phyloP scores from a whole-genome alignment of 306 rosid species.

The Malus asiatica region DNA sequence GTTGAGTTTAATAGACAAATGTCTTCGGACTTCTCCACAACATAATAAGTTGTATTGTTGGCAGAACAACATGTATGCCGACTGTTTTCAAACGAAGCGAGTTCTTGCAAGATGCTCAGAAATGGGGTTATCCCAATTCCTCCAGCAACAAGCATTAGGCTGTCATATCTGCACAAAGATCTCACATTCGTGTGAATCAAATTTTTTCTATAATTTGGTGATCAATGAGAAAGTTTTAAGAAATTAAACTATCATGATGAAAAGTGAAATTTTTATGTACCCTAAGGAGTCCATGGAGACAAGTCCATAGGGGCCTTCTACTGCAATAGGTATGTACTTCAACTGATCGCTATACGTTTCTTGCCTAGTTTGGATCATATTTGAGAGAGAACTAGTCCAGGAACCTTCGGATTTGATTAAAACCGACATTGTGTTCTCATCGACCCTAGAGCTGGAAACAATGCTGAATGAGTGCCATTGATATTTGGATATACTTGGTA shows the following conservation, averaged over 20 bases:
- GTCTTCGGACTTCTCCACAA: conserved; percentile 55
- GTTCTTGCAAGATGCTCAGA: conserved; percentile 74
- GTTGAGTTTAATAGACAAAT: conserved; percentile 51
- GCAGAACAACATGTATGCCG: conserved; percentile 27
- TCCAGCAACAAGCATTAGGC: conserved; percentile 67
- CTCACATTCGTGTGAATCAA: not conserved
- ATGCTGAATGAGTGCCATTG: conserved; percentile 94
- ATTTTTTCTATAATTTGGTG: not conserved
- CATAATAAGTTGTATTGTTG: conserved; percentile 56
- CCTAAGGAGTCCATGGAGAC: conserved; percentile 52
- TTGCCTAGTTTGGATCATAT: conserved; percentile 44
- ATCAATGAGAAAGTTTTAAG: not conserved
- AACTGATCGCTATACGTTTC: conserved; percentile 32
- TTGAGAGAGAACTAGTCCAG: conserved; percentile 72
- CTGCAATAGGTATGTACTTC: conserved; percentile 56
- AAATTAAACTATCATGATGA: not conserved
- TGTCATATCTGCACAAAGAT: conserved; percentile 61
- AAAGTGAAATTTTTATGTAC: conserved; percentile 24
- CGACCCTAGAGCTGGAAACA: conserved; percentile 64
- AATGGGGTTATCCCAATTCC: conserved; percentile 89
- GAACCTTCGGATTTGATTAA: conserved; percentile 65
- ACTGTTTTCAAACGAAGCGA: conserved; percentile 27
- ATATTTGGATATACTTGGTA: conserved; percentile 66
- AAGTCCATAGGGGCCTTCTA: conserved; percentile 96
- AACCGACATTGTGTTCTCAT: conserved; percentile 45